Conservation (phyloP, 257 asterid genomes). For the Catharanthus roseus region DNA sequence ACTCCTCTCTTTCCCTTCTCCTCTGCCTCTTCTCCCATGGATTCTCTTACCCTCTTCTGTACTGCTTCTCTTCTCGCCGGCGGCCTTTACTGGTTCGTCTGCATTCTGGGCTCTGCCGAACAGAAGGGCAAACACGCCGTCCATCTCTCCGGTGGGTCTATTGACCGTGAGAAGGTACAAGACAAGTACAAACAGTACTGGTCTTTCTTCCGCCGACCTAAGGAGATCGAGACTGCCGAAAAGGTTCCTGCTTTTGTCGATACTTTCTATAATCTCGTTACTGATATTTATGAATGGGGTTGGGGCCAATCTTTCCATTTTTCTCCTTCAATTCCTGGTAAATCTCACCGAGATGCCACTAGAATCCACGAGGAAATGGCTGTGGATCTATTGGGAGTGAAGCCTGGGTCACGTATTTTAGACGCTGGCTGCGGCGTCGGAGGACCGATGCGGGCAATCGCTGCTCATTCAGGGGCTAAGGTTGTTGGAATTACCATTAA, state of each 20-base stretch:
- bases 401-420: constrained; percentile 46
- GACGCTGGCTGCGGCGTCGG: constrained; percentile 89
- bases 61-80: constrained; percentile 55
- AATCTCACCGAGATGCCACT: constrained; percentile 74
- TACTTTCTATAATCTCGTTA: constrained; percentile 76
- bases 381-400: constrained; percentile 53
- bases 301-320: constrained; percentile 90
- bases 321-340: constrained; percentile 59
- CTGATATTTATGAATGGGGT: constrained; percentile 86
- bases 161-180: constrained; percentile 53
- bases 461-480: constrained; percentile 68
- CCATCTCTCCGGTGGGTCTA: constrained; percentile 44
- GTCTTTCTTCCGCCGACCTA: constrained; percentile 66
- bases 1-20: neutral
- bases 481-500: constrained; percentile 78
- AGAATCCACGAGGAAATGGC: constrained; percentile 78
- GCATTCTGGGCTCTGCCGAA: constrained; percentile 73
- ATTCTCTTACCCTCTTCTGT: constrained; percentile 45
- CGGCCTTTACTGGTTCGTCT: constrained; percentile 74
- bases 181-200: constrained; percentile 64
- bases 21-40: constrained; percentile 27
- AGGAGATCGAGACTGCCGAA: constrained; percentile 42
- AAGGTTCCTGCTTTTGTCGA: constrained; percentile 84
- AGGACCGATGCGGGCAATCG: constrained; percentile 86
- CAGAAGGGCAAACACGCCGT: constrained; percentile 66